Evolutionary conservation across 148 eudicot genomes (phyloP).

Genomic region (Polygonum aviculare): DNA sequence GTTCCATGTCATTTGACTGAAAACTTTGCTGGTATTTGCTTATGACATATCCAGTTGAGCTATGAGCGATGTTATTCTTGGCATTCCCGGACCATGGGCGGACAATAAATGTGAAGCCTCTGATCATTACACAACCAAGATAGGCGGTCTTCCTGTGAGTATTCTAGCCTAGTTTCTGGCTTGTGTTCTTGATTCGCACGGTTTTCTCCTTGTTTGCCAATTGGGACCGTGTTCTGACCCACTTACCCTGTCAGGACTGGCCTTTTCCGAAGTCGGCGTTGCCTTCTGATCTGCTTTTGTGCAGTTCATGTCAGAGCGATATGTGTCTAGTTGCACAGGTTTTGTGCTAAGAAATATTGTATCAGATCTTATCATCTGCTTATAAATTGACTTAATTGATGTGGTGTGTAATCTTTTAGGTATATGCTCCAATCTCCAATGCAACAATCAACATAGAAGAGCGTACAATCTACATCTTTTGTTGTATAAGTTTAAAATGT

Average conservation of each 20-base stretch:
- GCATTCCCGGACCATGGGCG: constrained; percentile 94
- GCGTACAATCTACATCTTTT: constrained; percentile 64
- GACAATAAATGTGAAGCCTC: constrained; percentile 50
- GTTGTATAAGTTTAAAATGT: constrained; percentile 50
- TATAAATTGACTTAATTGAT: background rate
- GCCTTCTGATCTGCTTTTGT: constrained; percentile 33
- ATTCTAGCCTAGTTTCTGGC: background rate
- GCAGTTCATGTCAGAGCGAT: constrained; percentile 42
- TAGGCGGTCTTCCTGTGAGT: constrained; percentile 87
- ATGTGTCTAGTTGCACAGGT: constrained; percentile 78
- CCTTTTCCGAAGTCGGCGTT: constrained; percentile 35
- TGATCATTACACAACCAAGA: constrained; percentile 76
- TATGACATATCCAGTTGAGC: background rate
- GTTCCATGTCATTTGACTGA: background rate
- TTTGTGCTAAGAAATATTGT: background rate
- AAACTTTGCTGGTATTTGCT: background rate
- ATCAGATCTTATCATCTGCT: background rate
- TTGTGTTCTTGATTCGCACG: background rate
- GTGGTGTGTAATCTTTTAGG: constrained; percentile 24
- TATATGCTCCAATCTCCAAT: constrained; percentile 69
- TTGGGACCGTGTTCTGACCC: background rate
- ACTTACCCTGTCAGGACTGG: constrained; percentile 48
- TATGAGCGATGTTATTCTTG: constrained; percentile 31
- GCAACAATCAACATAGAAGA: constrained; percentile 42
- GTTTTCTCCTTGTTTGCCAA: background rate